These are phyloP conservation scores for Bipolaris sorokiniana DNA, from an alignment of 2,329 filamentous ascomycete genomes.

Conservation along the genomic window DNA sequence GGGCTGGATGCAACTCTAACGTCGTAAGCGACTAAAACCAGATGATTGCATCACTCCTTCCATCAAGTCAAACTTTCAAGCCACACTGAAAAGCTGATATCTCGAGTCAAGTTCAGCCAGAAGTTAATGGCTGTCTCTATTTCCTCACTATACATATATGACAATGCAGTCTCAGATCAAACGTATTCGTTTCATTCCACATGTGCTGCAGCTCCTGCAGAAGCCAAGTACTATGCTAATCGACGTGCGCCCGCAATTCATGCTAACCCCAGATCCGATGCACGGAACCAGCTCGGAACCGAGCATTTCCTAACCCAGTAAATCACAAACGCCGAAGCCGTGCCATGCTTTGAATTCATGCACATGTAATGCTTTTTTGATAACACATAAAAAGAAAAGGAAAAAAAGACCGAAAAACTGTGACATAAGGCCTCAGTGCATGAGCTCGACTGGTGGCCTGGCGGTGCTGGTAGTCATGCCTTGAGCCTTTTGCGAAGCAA, in stretches of 20 bases:
- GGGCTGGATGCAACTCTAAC: background rate
- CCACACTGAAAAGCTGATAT: background rate
- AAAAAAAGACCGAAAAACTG: background rate
- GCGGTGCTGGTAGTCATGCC: slow-evolving; percentile 44
- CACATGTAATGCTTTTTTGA: slow-evolving; percentile 27
- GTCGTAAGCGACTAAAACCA: background rate
- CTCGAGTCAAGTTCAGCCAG: background rate
- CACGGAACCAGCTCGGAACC: slow-evolving; percentile 1
- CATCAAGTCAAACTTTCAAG: no score
- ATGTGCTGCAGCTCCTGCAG: background rate
- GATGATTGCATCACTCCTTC: background rate
- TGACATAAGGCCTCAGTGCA: slow-evolving; percentile 29
- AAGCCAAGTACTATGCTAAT: background rate
- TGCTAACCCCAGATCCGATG: background rate
- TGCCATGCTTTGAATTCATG: slow-evolving; percentile 17
- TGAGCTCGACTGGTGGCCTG: slow-evolving; percentile 50
- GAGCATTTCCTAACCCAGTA: slow-evolving; percentile 1
- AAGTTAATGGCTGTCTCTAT: background rate
- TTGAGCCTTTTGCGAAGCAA: slow-evolving; percentile 43
- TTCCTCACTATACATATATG: background rate
- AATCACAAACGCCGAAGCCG: slow-evolving; percentile 35
- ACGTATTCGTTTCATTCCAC: slow-evolving; percentile 5
- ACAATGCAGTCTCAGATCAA: background rate
- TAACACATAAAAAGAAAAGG: slow-evolving; percentile 15
- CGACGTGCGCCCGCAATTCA: background rate